Evolutionary conservation across 1,284 basidiomycete genomes (phyloP).

Genomic region (Sporisorium iseilematis-ciliati): DNA sequence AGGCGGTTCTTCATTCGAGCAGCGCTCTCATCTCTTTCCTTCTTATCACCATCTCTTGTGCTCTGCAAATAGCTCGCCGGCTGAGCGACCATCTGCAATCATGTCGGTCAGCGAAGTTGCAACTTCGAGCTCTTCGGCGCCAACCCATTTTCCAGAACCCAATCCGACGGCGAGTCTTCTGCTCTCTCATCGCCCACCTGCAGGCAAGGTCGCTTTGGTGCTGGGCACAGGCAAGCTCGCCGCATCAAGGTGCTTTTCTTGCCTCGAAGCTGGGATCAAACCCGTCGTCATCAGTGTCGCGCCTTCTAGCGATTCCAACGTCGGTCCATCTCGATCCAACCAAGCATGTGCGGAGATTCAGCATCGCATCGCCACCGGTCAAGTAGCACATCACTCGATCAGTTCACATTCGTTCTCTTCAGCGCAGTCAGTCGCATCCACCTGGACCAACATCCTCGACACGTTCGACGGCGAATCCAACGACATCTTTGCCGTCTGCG

Average conservation of each 20-base stretch:
- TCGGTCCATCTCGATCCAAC: background rate
- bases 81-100: background rate
- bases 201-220: conserved; percentile 72
- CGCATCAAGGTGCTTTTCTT: conserved; percentile 82
- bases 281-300: conserved; percentile 76
- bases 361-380: conserved; percentile 68
- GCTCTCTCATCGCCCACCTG: conserved; percentile 48
- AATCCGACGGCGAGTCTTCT: conserved; percentile 47
- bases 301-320: background rate
- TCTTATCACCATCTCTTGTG: background rate
- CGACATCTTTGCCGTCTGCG: conserved; percentile 63
- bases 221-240: conserved; percentile 83
- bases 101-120: conserved; percentile 6
- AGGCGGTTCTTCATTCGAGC: background rate
- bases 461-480: conserved; percentile 22
- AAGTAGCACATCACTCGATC: conserved; percentile 73
- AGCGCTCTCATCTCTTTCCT: background rate
- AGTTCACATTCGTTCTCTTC: conserved; percentile 9
- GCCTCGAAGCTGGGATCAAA: conserved; percentile 82
- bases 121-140: conserved; percentile 4
- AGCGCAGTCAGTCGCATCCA: conserved; percentile 8
- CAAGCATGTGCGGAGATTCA: conserved; percentile 76
- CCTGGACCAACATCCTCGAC: conserved; percentile 27
- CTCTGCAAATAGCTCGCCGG: background rate
- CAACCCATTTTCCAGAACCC: conserved; percentile 29